Base-by-base conservation (phyloP, 495 filamentous ascomycete species). In the Daldinia loculata region DNA sequence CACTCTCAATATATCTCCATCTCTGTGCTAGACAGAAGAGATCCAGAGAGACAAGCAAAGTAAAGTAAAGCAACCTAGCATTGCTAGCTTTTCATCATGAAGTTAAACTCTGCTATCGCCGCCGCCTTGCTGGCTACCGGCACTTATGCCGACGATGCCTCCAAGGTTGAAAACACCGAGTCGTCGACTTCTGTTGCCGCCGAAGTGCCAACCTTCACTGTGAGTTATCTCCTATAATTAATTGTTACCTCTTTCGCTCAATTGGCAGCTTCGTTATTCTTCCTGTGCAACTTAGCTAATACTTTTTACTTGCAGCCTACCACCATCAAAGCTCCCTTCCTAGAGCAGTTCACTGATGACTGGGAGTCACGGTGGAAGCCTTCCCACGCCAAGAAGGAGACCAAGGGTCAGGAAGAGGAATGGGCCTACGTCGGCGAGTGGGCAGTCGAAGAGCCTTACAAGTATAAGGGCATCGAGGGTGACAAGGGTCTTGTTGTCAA, bases 351-450 rank as follows among this genome's bases (percentile, higher is more conserved):
- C 86, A 97, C 92, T 80, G 89, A 93, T 65, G 95, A 91, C 82
- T 98, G 95, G 95, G 88, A 97, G 58, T 83, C 85, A 52, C 85
- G 96, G 79, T 99, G 96, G 96, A 92, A 93, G 82, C 85, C 89
- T 63, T 97, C 94, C 19, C 91, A 95, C 76, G 96, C 96, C 69
- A 98, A 98, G 88, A 98, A 98, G 88, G 92, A 96, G 66, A 82
- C 76, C 29, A 83, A 83, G 63, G 85, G 80, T 69, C 80, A 89
- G 34, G 92, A 94, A 59, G 95, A 99, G 80, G 95, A 98, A 74
- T 98, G 95, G 95, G 93, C 94, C 58, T 99, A 97, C 79, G 90
- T 98, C 69, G 96, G 96, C 80, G 90, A 93, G 78, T 99, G 96
- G 96, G 78, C 92, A 41, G 96, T 98, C 56, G 96, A 99, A 83